phyloP scores from a whole-genome alignment of 768 basidiomycete genomes.

The Phaeotremella skinneri region DNA sequence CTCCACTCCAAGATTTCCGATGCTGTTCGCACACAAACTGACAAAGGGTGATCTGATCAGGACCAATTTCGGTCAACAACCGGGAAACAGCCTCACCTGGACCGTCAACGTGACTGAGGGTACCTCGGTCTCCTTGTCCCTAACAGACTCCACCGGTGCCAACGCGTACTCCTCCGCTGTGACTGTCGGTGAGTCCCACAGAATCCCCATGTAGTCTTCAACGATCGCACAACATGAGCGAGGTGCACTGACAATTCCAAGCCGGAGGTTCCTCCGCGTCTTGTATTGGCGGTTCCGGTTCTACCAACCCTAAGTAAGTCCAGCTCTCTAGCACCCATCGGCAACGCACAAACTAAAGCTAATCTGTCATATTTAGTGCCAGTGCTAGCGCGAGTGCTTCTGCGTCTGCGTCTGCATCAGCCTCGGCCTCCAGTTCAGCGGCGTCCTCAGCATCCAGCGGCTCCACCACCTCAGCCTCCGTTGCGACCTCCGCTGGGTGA shows the following conservation, averaged over 20 bases:
- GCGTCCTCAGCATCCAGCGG: too few relatives aligned
- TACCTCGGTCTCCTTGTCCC: constrained; percentile 59
- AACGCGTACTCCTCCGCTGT: constrained; percentile 12
- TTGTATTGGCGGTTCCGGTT: constrained; percentile 4
- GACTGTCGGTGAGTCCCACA: constrained; percentile 24
- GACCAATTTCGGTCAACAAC: constrained; percentile 31
- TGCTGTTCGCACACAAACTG: neutral
- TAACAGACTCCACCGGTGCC: constrained; percentile 64
- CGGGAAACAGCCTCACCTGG: constrained; percentile 37
- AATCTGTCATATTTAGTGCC: constrained; percentile 9
- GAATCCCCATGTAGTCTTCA: constrained; percentile 12
- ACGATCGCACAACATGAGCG: constrained; percentile 3
- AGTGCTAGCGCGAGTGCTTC: neutral
- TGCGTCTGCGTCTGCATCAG: neutral
- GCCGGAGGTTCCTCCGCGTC: neutral
- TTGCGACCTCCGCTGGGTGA: too few relatives aligned
- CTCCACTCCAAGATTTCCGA: neutral
- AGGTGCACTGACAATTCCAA: neutral
- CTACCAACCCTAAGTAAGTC: constrained; percentile 6
- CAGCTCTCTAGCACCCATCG: neutral
- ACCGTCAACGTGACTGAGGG: constrained; percentile 40
- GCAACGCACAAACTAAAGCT: neutral
- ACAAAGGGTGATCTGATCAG: constrained; percentile 10
- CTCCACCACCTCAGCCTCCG: too few relatives aligned
- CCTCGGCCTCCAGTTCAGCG: constrained; percentile 2